Evolutionary conservation across 345 rosid genomes (phyloP).

Genomic region (Populus tremula): DNA sequence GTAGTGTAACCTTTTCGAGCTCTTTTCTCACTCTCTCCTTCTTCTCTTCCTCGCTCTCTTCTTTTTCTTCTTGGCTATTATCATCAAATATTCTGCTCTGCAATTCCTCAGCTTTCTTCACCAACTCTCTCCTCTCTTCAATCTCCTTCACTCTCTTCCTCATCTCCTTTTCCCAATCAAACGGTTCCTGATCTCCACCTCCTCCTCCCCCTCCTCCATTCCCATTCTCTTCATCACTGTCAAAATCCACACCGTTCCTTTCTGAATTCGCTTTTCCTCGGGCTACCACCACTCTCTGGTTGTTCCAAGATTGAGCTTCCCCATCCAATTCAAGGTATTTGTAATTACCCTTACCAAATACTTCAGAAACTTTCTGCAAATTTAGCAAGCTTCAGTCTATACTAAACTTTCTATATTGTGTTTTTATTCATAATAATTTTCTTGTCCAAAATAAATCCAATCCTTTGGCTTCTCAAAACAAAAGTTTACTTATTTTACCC

Average conservation of each 20-base stretch:
- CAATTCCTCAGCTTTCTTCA: constrained; percentile 85
- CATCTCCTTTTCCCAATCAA: constrained; percentile 76
- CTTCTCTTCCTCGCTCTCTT: constrained; percentile 83
- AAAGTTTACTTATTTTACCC: neutral
- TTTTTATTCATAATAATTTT: neutral
- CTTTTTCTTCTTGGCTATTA: constrained; percentile 36
- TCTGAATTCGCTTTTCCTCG: constrained; percentile 67
- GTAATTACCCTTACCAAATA: neutral
- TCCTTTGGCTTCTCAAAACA: neutral
- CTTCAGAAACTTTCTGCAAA: neutral
- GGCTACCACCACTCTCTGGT: constrained; percentile 31
- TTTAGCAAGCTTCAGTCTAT: neutral
- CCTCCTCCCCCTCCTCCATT: constrained; percentile 42
- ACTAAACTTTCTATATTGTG: neutral
- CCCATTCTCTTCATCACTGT: constrained; percentile 44
- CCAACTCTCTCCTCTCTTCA: constrained; percentile 81
- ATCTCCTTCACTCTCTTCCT: constrained; percentile 67
- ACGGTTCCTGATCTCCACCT: constrained; percentile 43
- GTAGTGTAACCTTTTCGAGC: constrained; percentile 62
- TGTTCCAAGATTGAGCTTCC: constrained; percentile 31
- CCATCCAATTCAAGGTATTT: constrained; percentile 30
- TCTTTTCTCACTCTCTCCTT: constrained; percentile 78
- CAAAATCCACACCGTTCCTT: constrained; percentile 71
- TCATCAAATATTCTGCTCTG: constrained; percentile 48
- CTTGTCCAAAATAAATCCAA: neutral